phyloP scores from a whole-genome alignment of 805 yeast species.

The Danielozyma ontarioensis region DNA sequence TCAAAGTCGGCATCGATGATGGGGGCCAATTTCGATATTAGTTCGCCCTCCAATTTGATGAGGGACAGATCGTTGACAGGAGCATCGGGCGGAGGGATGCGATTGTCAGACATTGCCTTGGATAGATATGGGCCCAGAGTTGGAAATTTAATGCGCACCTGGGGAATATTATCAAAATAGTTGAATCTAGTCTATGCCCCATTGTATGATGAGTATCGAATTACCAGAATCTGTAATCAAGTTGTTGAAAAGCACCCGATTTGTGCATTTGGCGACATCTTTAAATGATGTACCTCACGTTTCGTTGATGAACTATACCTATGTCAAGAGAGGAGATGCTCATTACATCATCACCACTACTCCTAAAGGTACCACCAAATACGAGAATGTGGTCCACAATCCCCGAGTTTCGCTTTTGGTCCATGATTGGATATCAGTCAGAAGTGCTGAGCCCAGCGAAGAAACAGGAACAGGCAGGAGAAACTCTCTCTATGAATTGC shows the following conservation, averaged over 20 bases:
- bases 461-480: conserved; percentile 5
- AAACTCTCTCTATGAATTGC: conserved; percentile 41
- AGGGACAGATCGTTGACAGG: too few relatives aligned
- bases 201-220: too few relatives aligned
- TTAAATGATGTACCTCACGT: conserved; percentile 75
- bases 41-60: too few relatives aligned
- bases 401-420: conserved; percentile 77
- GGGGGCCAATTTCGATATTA: too few relatives aligned
- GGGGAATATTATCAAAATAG: too few relatives aligned
- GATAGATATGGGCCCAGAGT: too few relatives aligned
- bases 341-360: conserved; percentile 69
- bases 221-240: conserved; percentile 33
- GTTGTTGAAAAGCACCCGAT: conserved; percentile 56
- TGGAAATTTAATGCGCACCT: too few relatives aligned
- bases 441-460: conserved; percentile 16
- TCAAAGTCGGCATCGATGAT: too few relatives aligned
- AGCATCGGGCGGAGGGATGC: too few relatives aligned
- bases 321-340: conserved; percentile 36
- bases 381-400: conserved; percentile 59
- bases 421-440: conserved; percentile 85
- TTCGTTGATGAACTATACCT: conserved; percentile 86
- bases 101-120: too few relatives aligned
- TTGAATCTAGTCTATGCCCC: too few relatives aligned
- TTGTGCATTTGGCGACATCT: conserved; percentile 82
- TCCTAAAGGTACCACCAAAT: conserved; percentile 67